Base-by-base conservation (phyloP, 805 yeast species). In the Starmerella apis region DNA sequence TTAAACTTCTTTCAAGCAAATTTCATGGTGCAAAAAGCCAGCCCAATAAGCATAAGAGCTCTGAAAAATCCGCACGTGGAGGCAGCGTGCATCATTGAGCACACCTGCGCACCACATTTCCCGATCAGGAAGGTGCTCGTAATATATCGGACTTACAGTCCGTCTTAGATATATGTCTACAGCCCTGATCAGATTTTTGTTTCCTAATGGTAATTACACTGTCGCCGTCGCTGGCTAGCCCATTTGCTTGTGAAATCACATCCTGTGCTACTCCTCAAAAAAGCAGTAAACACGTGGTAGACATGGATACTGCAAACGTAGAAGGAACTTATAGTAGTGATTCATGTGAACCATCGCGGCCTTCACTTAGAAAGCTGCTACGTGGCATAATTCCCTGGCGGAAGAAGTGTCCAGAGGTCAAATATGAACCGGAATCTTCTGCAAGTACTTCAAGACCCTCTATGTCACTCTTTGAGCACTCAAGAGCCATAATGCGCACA, bases 1-100 rank as follows among this genome's bases (percentile, higher is more conserved):
- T 76, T 69, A 85, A 83, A 66, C 76, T 76, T 53, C 66, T 85
- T 43, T 81, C 92, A 2, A 88, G 82, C 54, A 77, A 79, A 55
- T 86, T 84, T 63, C 95, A 86, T 62, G 94, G 92, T 3, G 65
- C 25, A 61, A 16, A 64, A 63, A 1, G 56, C 51, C 23, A 41
- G 10, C 20, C 3, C 18, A 38, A 23, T 8, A 23, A 37, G 16
- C 7, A 25, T 11, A 38, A 24, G 20, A 8, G 31, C 18, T 20
- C 43, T 13, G 31, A 13, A 16, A 13, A 16, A 33, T 16, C 33
- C 25, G 7, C 19, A 9, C 44, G 23, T 25, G 23, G 23, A 41
- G 44, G 33, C 33, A 16, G 32, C 33, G 27, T 27, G 23, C 33
- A 41, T 16, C 24, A 18, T 32, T 41, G 33, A 16, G 33, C 44